Conservation (phyloP, 805 yeast species). For the Candida ulmi region DNA sequence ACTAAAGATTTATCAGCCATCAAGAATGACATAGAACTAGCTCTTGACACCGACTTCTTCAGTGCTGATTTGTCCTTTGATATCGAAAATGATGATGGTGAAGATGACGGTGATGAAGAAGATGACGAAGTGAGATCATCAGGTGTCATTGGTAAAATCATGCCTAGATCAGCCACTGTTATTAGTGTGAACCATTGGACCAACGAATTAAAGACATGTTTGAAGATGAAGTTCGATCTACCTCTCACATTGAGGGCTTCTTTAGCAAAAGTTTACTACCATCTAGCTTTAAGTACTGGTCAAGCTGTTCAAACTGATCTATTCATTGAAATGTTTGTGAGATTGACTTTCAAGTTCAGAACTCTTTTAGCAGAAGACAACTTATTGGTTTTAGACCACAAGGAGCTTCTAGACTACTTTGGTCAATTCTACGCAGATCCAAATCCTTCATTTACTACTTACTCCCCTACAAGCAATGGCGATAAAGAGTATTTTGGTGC, state of each 20-base stretch:
- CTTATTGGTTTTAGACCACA: constrained; percentile 29
- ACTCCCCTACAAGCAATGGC: constrained; percentile 23
- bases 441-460: constrained; percentile 40
- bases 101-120: constrained; percentile 34
- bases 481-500: constrained; percentile 46
- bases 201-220: constrained; percentile 72
- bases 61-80: constrained; percentile 32
- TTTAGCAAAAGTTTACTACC: constrained; percentile 64
- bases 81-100: constrained; percentile 29
- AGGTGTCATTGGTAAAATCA: constrained; percentile 50
- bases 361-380: constrained; percentile 23
- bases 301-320: constrained; percentile 56
- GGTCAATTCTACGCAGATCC: constrained; percentile 38
- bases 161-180: constrained; percentile 66
- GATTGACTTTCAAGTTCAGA: constrained; percentile 40
- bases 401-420: constrained; percentile 26
- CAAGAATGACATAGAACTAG: constrained; percentile 36
- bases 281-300: constrained; percentile 66
- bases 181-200: constrained; percentile 82
- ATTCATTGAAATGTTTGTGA: constrained; percentile 56
- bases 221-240: constrained; percentile 72
- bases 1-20: constrained; percentile 58
- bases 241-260: constrained; percentile 60
- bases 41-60: constrained; percentile 49
- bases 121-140: constrained; percentile 32